Base-by-base conservation (phyloP, 192 early-diverging fungal species). In the Polychytrium aggregatum region DNA sequence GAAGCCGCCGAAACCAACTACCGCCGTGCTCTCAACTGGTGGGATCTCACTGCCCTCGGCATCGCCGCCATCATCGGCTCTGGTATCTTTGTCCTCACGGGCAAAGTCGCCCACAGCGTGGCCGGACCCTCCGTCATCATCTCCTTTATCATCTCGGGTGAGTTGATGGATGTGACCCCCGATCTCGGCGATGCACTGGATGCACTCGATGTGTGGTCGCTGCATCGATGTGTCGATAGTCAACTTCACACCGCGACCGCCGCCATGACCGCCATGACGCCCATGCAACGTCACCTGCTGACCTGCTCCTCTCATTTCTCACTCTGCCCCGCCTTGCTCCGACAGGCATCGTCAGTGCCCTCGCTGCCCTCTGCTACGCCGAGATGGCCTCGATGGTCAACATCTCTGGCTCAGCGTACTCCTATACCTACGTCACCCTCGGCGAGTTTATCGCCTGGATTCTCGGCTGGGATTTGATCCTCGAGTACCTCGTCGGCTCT, bases 401-500 rank as follows among this genome's bases (percentile, higher is more conserved):
- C 0, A 74, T 88, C 14, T 79, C 87, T 7, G 88, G 90, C 5
- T 88, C 87, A 0, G 85, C 90, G 5, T 94, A 90, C 57, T 83
- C 85, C 0, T 94, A 49, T 46, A 75, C 82, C 1, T 94, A 91
- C 46, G 84, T 84, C 8, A 85, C 88, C 0, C 60, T 91, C 49
- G 90, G 90, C 13, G 90, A 94, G 67, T 58, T 91, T 20, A 50
- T 87, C 18, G 88, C 81, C 1, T 93, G 90, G 90, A 83, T 87
- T 35, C 83, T 90, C 52, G 88, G 87, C 13, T 93, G 90, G 90
- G 83, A 88, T 63, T 60, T 92, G 39, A 83, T 88, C 10, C 63
- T 92, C 25, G 90, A 92, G 64, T 92, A 89, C 57, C 65, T 89
- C 59, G 82, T 91, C 14, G 83, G 84, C 2, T 82, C 86, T 17